Evolutionary conservation across 2,329 filamentous ascomycete genomes (phyloP).

Genomic region (Pseudogymnoascus sp.): DNA sequence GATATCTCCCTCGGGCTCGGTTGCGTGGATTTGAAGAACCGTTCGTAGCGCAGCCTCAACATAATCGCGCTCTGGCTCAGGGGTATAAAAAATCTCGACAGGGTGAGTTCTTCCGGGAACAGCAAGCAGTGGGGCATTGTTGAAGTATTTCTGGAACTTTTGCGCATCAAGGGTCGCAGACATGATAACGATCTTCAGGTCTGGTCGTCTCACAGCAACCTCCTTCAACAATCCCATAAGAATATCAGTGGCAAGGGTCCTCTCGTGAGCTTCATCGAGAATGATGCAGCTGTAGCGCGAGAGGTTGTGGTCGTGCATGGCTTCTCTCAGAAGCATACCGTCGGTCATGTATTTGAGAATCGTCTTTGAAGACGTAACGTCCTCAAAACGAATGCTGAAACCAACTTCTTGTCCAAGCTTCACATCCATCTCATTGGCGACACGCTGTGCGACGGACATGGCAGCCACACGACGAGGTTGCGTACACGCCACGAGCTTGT

Average conservation of each 20-base stretch:
- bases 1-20: conserved; percentile 86
- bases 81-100: conserved; percentile 97
- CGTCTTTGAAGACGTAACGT: conserved; percentile 81
- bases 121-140: conserved; percentile 83
- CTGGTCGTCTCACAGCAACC: conserved; percentile 70
- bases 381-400: conserved; percentile 98
- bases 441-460: conserved; percentile 97
- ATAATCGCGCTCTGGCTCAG: conserved; percentile 92
- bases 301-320: conserved; percentile 91
- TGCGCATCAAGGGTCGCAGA: conserved; percentile 95
- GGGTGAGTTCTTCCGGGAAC: conserved; percentile 93
- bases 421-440: conserved; percentile 94
- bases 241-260: conserved; percentile 94
- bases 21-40: conserved; percentile 92
- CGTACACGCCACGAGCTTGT: conserved; percentile 93
- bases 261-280: conserved; percentile 95
- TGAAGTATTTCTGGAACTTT: conserved; percentile 97
- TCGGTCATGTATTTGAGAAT: conserved; percentile 99
- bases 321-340: conserved; percentile 93
- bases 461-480: conserved; percentile 96
- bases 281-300: conserved; percentile 95
- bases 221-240: conserved; percentile 95
- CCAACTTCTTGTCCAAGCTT: conserved; percentile 88
- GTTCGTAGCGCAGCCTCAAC: conserved; percentile 92
- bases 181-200: conserved; percentile 98